Percentiles rank a stretch among this genome's conserved stretches.
These are phyloP conservation scores for Lithospermum erythrorhizon DNA, from an alignment of 257 asterid species.

Conservation along the genomic window DNA sequence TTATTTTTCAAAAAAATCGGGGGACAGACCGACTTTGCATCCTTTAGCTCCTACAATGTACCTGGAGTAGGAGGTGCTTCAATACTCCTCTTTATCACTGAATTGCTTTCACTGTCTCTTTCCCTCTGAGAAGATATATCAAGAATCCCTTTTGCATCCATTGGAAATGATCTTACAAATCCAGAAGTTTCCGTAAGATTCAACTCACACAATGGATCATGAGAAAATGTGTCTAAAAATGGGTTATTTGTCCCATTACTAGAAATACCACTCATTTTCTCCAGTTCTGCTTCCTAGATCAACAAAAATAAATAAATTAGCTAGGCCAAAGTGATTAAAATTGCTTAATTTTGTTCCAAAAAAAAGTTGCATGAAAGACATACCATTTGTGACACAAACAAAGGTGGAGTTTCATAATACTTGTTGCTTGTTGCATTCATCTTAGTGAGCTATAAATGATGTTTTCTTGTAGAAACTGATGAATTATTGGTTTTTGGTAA, in stretches of 20 bases:
- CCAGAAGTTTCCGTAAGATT: constrained; percentile 78
- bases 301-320: constrained; percentile 5
- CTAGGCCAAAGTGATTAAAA: neutral
- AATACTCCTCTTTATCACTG: constrained; percentile 38
- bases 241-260: constrained; percentile 35
- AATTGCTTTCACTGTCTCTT: constrained; percentile 18
- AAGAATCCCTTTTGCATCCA: constrained; percentile 19
- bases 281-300: constrained; percentile 39
- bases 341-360: neutral
- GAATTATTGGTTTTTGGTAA: constrained; percentile 12
- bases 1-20: too few relatives aligned
- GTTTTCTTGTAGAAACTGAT: neutral
- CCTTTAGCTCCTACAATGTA: too few relatives aligned
- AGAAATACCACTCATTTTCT: constrained; percentile 25
- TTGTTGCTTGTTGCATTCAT: constrained; percentile 56
- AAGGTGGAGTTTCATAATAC: constrained; percentile 34
- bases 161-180: constrained; percentile 67
- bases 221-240: constrained; percentile 37
- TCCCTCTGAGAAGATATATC: constrained; percentile 30
- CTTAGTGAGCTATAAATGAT: constrained; percentile 4
- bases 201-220: constrained; percentile 72
- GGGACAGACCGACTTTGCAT: too few relatives aligned
- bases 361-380: neutral
- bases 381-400: constrained; percentile 52
- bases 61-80: constrained; percentile 92